Base-by-base conservation (phyloP, 1,139 yeast genomes). In the Eremothecium gossypii region DNA sequence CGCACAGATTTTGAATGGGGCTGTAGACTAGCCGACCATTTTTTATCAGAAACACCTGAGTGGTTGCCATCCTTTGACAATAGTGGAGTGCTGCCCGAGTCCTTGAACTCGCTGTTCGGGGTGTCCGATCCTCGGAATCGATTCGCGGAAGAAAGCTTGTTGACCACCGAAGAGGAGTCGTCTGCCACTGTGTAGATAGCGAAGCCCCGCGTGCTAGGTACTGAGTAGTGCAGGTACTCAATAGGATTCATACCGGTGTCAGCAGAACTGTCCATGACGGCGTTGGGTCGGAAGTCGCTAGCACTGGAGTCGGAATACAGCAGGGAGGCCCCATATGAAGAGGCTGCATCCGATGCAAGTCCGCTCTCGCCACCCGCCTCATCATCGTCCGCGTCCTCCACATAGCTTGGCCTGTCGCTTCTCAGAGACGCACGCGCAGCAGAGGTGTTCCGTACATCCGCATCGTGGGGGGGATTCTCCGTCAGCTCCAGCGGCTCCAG, bases 251-350 rank as follows among this genome's bases (percentile, higher is more conserved):
- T 12, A 29, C n/a, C n/a, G 6, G 14, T 23, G 20, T 34, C 37
- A 10, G 29, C n/a, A 10, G 35, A 32, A 14, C 35, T 32, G 5
- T n/a, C 13, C n/a, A n/a, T 32, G 17, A 32, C 17, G 11, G 4
- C 29, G 5, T 23, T 27, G 4, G 33, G 20, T 8, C 29, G 32
- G 14, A 41, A 53, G 11, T 53, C 65, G 28, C 57, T 63, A 13
- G 56, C 63, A 17, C 65, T 61, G 43, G 55, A 62, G 34, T 66
- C 71, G 0, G 69, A 66, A 32, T 62, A 69, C 20, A 66, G 42
- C 7, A 66, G 42, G 1, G 69, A 55, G 28, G 60, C 64, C 34
- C 67, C 69, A 46, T 64, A 63, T 1, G 69, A 65, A 0, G 68
- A 64, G 2, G 47, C 59, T 23, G 57, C 54, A 40, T 58, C 61